These are phyloP conservation scores for Fusarium poae DNA, from an alignment of 2,329 filamentous ascomycete genomes.

Conservation along the genomic window DNA sequence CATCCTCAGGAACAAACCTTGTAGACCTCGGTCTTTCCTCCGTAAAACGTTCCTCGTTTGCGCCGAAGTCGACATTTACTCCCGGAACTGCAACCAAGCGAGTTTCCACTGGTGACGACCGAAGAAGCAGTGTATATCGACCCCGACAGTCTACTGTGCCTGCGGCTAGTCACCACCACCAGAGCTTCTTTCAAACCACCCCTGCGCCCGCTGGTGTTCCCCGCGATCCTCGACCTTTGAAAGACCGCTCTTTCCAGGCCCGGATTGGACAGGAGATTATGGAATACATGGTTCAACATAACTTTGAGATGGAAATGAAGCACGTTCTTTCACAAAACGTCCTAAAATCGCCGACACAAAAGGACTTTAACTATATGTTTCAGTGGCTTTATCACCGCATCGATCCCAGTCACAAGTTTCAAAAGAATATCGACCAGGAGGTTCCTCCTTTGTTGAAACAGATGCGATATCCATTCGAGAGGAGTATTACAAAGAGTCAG, in stretches of 20 bases:
- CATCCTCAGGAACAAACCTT: constrained; percentile 85
- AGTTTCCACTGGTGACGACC: constrained; percentile 64
- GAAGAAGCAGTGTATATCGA: constrained; percentile 87
- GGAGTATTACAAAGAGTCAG: constrained; percentile 95
- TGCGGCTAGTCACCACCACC: constrained; percentile 84
- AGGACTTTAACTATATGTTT: constrained; percentile 98
- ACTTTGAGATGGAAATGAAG: constrained; percentile 98
- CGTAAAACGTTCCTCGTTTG: constrained; percentile 84
- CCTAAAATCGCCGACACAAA: constrained; percentile 94
- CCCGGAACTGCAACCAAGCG: constrained; percentile 60
- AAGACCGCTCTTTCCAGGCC: constrained; percentile 82
- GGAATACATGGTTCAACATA: constrained; percentile 92
- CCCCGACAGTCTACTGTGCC: constrained; percentile 75
- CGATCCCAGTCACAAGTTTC: constrained; percentile 92
- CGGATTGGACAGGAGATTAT: constrained; percentile 89
- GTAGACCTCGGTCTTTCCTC: constrained; percentile 85
- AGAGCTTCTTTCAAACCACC: constrained; percentile 94
- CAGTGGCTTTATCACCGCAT: constrained; percentile 98
- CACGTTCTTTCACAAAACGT: constrained; percentile 91
- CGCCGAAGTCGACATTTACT: constrained; percentile 76
- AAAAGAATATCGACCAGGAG: constrained; percentile 95
- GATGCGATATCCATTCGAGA: constrained; percentile 93
- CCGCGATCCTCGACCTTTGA: constrained; percentile 86
- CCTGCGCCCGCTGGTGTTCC: constrained; percentile 85
- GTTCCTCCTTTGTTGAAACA: constrained; percentile 94